Evolutionary conservation across 1,139 yeast genomes (phyloP).

Genomic region (Eremothecium coryli): DNA sequence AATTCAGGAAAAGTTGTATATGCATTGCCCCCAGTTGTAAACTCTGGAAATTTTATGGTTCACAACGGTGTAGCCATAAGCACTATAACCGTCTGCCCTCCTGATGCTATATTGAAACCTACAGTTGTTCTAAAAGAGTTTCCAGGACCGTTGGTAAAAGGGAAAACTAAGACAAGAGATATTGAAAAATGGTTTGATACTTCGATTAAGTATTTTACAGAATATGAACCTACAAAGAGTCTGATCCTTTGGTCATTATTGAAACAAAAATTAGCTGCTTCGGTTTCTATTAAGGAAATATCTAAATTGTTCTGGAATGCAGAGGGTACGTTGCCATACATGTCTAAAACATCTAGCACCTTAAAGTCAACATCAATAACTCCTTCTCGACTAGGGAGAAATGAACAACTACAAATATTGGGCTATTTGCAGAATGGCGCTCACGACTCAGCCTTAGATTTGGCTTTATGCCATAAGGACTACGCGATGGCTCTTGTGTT

Average conservation of each 20-base stretch:
- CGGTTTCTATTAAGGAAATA: slow-evolving; percentile 17
- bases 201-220: slow-evolving; percentile 8
- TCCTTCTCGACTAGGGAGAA: slow-evolving; percentile 6
- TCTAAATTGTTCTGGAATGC: slow-evolving; percentile 26
- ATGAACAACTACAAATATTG: slow-evolving; percentile 20
- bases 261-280: slow-evolving; percentile 18
- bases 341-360: slow-evolving; percentile 9
- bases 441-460: slow-evolving; percentile 54
- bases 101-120: slow-evolving; percentile 28
- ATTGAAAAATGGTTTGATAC: slow-evolving; percentile 26
- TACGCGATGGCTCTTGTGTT: slow-evolving; percentile 73
- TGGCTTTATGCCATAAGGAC: slow-evolving; percentile 54
- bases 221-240: slow-evolving; percentile 11
- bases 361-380: slow-evolving; percentile 23
- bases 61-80: slow-evolving; percentile 15
- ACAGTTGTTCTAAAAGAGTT: slow-evolving; percentile 29
- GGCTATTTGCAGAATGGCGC: slow-evolving; percentile 50
- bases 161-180: slow-evolving; percentile 24
- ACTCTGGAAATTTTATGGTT: slow-evolving; percentile 12
- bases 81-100: slow-evolving; percentile 30
- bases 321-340: slow-evolving; percentile 19
- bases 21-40: slow-evolving; percentile 35
- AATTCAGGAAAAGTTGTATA: slow-evolving; percentile 38
- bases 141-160: slow-evolving; percentile 28
- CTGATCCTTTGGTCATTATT: slow-evolving; percentile 18